phyloP scores from a whole-genome alignment of 1,284 basidiomycete genomes.

The Irpex rosettiformis region DNA sequence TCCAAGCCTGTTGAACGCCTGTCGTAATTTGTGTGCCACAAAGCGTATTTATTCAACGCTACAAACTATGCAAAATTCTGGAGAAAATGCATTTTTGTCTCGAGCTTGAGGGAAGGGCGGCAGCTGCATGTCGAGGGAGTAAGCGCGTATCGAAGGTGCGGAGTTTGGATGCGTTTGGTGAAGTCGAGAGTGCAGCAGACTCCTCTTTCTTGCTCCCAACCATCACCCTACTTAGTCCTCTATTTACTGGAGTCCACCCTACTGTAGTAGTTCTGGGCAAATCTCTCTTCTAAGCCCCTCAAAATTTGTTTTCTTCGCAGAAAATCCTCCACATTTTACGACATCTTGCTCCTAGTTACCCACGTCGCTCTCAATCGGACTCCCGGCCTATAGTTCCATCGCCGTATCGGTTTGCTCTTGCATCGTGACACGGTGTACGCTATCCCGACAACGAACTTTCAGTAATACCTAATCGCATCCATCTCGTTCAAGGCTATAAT shows the following conservation, averaged over 20 bases:
- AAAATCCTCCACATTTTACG: conserved; percentile 35
- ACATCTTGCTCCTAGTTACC: conserved; percentile 47
- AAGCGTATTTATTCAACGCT: too few species aligned
- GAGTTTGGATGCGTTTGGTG: conserved; percentile 37
- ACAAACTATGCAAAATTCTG: too few species aligned
- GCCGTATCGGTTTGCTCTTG: conserved; percentile 26
- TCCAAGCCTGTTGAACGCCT: background rate
- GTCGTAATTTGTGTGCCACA: too few species aligned
- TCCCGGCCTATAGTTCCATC: conserved; percentile 29
- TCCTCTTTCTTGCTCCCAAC: conserved; percentile 37
- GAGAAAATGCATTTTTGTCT: background rate
- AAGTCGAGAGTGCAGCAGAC: conserved; percentile 19
- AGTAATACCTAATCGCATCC: conserved; percentile 81
- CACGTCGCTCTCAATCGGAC: conserved; percentile 35
- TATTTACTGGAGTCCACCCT: conserved; percentile 38
- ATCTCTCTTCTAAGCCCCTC: conserved; percentile 35
- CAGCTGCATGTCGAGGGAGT: conserved; percentile 8
- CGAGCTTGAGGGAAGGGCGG: background rate
- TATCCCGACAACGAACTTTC: conserved; percentile 34
- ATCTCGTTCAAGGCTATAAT: conserved; percentile 64
- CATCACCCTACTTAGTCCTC: conserved; percentile 46
- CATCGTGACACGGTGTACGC: conserved; percentile 25
- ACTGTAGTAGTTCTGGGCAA: conserved; percentile 37
- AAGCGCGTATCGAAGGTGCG: conserved; percentile 26
- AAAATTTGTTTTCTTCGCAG: conserved; percentile 33